A percentile compares a stretch with the other conserved stretches of the same genome.
Evolutionary conservation across 2,329 filamentous ascomycete species (phyloP).

Genomic region (Hymenoscyphus infarciens): DNA sequence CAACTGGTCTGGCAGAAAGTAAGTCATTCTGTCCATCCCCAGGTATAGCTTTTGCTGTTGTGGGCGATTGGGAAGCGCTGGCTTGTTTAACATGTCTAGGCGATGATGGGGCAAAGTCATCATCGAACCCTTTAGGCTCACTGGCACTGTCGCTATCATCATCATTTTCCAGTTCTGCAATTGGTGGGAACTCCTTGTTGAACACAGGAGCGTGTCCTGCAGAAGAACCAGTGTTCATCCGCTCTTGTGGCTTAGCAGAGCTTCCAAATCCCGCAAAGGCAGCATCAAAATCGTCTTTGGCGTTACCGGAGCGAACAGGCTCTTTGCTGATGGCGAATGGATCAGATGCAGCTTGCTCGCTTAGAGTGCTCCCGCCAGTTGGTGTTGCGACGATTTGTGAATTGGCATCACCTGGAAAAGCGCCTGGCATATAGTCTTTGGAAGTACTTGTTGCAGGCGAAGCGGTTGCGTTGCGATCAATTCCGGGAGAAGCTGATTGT

Average conservation of each 20-base stretch:
- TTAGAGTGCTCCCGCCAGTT: conserved; percentile 45
- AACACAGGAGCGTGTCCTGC: conserved; percentile 48
- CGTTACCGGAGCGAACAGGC: conserved; percentile 41
- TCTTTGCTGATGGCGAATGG: conserved; percentile 55
- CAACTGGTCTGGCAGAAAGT: conserved; percentile 31
- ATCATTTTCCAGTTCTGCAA: conserved; percentile 77
- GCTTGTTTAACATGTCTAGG: conserved; percentile 31
- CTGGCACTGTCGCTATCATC: conserved; percentile 81
- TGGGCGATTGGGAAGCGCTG: conserved; percentile 26
- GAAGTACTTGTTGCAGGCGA: conserved; percentile 29
- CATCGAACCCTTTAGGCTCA: conserved; percentile 82
- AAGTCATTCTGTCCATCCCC: conserved; percentile 31
- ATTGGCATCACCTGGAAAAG: conserved; percentile 47
- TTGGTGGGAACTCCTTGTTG: conserved; percentile 84
- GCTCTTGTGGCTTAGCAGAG: conserved; percentile 48
- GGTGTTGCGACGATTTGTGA: conserved; percentile 46
- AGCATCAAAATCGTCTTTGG: conserved; percentile 79
- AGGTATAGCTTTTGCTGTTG: conserved; percentile 23
- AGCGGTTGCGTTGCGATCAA: conserved; percentile 33
- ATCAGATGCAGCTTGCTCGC: conserved; percentile 45
- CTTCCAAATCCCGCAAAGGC: conserved; percentile 73
- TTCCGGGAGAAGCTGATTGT: conserved; percentile 29
- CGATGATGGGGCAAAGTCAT: conserved; percentile 74
- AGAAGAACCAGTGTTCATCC: conserved; percentile 40
- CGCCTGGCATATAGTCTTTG: conserved; percentile 46